These are phyloP conservation scores for Suillus clintonianus DNA, from an alignment of 768 basidiomycete genomes.

Conservation along the genomic window DNA sequence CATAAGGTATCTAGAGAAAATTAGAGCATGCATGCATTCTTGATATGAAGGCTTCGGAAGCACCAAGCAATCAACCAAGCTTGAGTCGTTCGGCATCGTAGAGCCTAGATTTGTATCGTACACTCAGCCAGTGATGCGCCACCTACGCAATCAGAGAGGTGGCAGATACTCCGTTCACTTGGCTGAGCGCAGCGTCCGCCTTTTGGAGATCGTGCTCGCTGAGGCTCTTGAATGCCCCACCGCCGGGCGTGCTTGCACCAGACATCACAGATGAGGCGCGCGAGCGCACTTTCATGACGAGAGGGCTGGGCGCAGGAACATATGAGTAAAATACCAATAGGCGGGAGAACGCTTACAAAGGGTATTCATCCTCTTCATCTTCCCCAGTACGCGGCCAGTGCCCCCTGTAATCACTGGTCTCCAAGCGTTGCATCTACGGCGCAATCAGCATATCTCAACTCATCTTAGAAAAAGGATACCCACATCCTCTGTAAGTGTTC, in stretches of 20 bases:
- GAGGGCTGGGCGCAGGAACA: conserved; percentile 52
- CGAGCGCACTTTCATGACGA: conserved; percentile 89
- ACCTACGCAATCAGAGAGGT: neutral
- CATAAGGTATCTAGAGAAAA: neutral
- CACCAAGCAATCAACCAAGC: too few relatives aligned
- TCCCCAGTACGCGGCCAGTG: conserved; percentile 60
- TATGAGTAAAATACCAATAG: conserved; percentile 8
- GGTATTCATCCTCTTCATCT: conserved; percentile 91
- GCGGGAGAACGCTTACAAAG: conserved; percentile 60
- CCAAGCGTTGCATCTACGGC: conserved; percentile 77
- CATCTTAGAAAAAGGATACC: conserved; percentile 13
- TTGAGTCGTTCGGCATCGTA: neutral
- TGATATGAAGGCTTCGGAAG: neutral
- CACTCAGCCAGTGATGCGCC: neutral
- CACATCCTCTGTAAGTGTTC: conserved; percentile 86
- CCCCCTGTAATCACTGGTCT: conserved; percentile 80
- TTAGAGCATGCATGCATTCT: neutral
- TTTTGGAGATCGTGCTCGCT: conserved; percentile 85
- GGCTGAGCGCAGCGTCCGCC: conserved; percentile 87
- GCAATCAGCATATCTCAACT: neutral
- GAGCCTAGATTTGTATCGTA: neutral
- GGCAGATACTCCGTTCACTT: conserved; percentile 37
- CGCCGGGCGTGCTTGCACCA: conserved; percentile 84
- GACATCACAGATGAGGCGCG: conserved; percentile 75
- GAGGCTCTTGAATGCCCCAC: conserved; percentile 74